Evolutionary conservation across 441 rosid genomes (phyloP).

Genomic region (Sinapis alba): DNA sequence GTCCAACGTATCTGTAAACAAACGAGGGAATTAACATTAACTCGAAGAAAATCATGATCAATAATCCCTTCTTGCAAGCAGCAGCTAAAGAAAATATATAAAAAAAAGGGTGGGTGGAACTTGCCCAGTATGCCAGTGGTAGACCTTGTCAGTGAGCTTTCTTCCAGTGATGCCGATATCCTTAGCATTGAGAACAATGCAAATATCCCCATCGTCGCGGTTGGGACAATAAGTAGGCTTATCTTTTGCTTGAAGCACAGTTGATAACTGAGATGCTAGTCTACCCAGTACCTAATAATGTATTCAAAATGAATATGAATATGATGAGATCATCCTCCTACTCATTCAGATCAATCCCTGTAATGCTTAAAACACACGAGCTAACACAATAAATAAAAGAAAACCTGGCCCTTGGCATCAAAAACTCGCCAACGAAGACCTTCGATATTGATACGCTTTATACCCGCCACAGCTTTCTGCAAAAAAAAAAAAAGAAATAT

Average conservation of each 20-base stretch:
- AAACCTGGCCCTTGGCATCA: constrained; percentile 99
- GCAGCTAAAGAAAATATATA: neutral
- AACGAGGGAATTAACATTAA: constrained; percentile 46
- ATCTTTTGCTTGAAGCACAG: constrained; percentile 95
- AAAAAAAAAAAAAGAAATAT: constrained; percentile 10
- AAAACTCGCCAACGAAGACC: constrained; percentile 97
- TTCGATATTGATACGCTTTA: constrained; percentile 87
- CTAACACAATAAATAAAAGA: neutral
- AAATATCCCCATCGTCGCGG: constrained; percentile 97
- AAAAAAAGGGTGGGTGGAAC: constrained; percentile 24
- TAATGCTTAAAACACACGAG: neutral
- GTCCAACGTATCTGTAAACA: constrained; percentile 73
- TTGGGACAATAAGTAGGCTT: constrained; percentile 94
- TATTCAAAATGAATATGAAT: neutral
- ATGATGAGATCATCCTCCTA: neutral
- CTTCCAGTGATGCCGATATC: constrained; percentile 87
- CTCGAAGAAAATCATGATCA: neutral
- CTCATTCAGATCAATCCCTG: neutral
- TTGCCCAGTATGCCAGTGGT: constrained; percentile 97
- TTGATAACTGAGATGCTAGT: constrained; percentile 92
- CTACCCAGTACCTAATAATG: constrained; percentile 83
- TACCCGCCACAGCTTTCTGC: constrained; percentile 98
- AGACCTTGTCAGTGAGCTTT: constrained; percentile 93
- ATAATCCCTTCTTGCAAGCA: neutral
- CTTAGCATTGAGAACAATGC: constrained; percentile 95